Evolutionary conservation across 2,329 filamentous ascomycete species (phyloP), one percentile per base, ranked within the genome.

Genomic region (Falciphora oryzae): DNA sequence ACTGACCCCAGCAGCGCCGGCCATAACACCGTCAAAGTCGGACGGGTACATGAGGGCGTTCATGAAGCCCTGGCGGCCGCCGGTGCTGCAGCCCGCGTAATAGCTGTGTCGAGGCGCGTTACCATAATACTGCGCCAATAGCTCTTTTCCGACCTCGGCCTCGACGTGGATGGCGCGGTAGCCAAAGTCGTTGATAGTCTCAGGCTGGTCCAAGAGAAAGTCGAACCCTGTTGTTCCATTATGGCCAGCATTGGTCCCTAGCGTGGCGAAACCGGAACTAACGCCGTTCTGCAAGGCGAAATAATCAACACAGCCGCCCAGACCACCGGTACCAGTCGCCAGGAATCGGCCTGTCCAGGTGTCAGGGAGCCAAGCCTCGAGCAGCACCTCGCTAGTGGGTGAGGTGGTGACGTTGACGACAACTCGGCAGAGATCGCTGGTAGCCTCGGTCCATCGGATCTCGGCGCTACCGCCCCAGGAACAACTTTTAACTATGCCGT

Each of bases 51-150:
- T 69, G 67, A 87, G 80, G 0, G 82, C 79, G 8, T 79, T 78
- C 64, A 82, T 83, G 44, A 85, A 74, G 4, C 83, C 85, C 74
- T 88, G 83, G 0, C 85, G 77, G 1, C 86, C 85, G 10, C 86
- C 86, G 0, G 83, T 81, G 0, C 83, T 87, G 69, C 85, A 88
- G 10, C 85, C 85, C 2, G 81, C 70, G 66, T 81, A 87, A 71
- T 87, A 88, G 1, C 78, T 80, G 63, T 79, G 80, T 0, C 73
- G 71, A 0, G 76, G 70, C 0, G 31, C 5, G 3, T 65, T 65
- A 1, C 73, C 73, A 68, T 87, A 87, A 71, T 83, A 85, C 0
- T 72, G 69, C 14, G 78, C 69, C 1, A 77, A 75, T 25, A 87
- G 73, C 29, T 77, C 65, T 68, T 84, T 86, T 13, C 79, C 81